Conservation (phyloP, 1,139 yeast species). For the Suhomyces wounanorum region DNA sequence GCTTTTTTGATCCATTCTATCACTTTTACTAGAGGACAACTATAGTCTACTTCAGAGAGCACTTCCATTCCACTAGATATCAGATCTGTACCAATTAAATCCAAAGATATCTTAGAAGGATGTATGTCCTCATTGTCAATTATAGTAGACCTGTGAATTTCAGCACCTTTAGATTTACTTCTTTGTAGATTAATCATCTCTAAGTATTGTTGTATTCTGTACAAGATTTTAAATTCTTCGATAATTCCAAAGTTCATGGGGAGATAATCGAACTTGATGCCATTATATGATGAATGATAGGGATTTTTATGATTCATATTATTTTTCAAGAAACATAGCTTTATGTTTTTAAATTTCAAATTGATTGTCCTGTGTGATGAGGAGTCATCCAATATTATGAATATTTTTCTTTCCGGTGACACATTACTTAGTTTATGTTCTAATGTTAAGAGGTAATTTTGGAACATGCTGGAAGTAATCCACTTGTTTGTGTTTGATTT, state of each 20-base stretch:
- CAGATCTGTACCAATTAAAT: slow-evolving; percentile 1
- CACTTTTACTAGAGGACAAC: slow-evolving; percentile 53
- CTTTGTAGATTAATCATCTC: slow-evolving; percentile 49
- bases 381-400: slow-evolving; percentile 61
- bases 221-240: slow-evolving; percentile 61
- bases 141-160: slow-evolving; percentile 12
- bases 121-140: slow-evolving; percentile 17
- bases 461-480: slow-evolving; percentile 67
- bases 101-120: slow-evolving; percentile 8
- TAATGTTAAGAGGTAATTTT: slow-evolving; percentile 59
- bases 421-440: slow-evolving; percentile 53
- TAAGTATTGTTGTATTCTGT: slow-evolving; percentile 60
- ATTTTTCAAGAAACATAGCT: slow-evolving; percentile 46
- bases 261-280: slow-evolving; percentile 49
- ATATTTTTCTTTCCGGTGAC: slow-evolving; percentile 47
- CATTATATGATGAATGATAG: slow-evolving; percentile 35
- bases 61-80: slow-evolving; percentile 21
- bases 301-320: slow-evolving; percentile 45
- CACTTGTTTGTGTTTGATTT: slow-evolving; percentile 64
- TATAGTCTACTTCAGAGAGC: slow-evolving; percentile 41
- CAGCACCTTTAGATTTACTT: slow-evolving; percentile 24
- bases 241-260: slow-evolving; percentile 69
- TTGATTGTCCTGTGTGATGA: slow-evolving; percentile 64
- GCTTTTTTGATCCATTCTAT: slow-evolving; percentile 59
- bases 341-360: slow-evolving; percentile 54